Percentiles rank a stretch among this genome's conserved stretches.
phyloP scores from a whole-genome alignment of 2,329 filamentous ascomycete species.

The Camillea tinctor region DNA sequence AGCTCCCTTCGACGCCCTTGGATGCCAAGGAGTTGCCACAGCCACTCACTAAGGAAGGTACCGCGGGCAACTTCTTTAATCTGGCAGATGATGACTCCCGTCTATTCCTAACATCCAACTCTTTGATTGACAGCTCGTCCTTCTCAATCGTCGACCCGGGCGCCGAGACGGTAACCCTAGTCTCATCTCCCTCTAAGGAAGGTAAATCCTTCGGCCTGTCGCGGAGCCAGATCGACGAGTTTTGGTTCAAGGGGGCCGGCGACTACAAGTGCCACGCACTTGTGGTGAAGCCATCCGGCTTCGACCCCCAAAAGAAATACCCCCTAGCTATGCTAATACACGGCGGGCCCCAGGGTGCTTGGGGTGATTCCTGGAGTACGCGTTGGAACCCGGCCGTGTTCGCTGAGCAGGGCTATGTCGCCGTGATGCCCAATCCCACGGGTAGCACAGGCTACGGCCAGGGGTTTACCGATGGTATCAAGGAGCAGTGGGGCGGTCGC shows the following conservation, averaged over 20 bases:
- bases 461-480: conserved; percentile 72
- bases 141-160: conserved; percentile 60
- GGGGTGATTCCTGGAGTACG: conserved; percentile 67
- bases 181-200: conserved; percentile 65
- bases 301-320: conserved; percentile 70
- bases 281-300: conserved; percentile 65
- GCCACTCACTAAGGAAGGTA: conserved; percentile 52
- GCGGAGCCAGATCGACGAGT: conserved; percentile 60
- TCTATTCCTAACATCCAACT: conserved; percentile 66
- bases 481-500: conserved; percentile 77
- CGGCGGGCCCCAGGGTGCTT: conserved; percentile 77
- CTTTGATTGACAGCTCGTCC: conserved; percentile 68
- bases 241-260: conserved; percentile 66
- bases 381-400: conserved; percentile 86
- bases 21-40: conserved; percentile 48
- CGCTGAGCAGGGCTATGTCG: conserved; percentile 84
- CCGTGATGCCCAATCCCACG: conserved; percentile 78
- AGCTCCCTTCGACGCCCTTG: conserved; percentile 54
- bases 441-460: conserved; percentile 83
- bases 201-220: conserved; percentile 68
- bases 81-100: conserved; percentile 45
- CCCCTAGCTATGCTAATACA: conserved; percentile 79
- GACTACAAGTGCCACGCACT: conserved; percentile 68
- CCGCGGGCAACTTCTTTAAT: conserved; percentile 51
- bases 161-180: conserved; percentile 35